Base-by-base conservation (phyloP, 202 grass and related monocot genomes). In the Setaria viridis region DNA sequence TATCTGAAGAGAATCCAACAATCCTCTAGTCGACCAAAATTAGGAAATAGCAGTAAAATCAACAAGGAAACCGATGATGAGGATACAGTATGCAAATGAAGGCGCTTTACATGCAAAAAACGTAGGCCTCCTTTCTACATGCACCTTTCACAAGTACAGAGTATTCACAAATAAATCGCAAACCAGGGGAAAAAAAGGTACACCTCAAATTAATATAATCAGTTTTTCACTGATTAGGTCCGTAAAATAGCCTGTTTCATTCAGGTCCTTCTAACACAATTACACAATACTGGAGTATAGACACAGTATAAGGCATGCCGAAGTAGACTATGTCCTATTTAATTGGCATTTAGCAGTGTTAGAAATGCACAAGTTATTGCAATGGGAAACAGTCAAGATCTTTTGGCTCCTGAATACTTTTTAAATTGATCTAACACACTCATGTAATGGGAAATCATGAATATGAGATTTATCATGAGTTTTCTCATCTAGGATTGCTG, bases 1-100 rank as follows among this genome's bases (percentile, higher is more conserved):
- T 68, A 81, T 87, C 29, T 82, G n/a, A 21, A 82, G 74, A n/a
- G 51, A 68, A 68, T 64, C 13, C 56, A 63, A 9, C 41, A 81
- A 70, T 21, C 17, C 42, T 62, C 33, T 19, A 57, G 70, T 76
- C 55, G 43, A 8, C 51, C 14, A 76, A 62, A 63, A 82, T 73
- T 25, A 82, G 9, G 19, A 84, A 57, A 82, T 14, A 70, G 20
- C 58, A 80, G 67, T 7, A 60, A 69, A 75, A 75, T 70, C 51
- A 70, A 32, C 68, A 59, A 42, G 65, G 43, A 85, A 74, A 54
- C 7, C 32, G 8, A 74, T 66, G 5, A 35, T 53, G 15, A 20
- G 45, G 51, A 79, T 57, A 80, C 34, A 37, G 17, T 3, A 8
- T 66, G 17, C 12, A 51, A 82, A 62, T 39, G 29, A 14, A 76